Evolutionary conservation across 805 yeast genomes (phyloP), one percentile per base, ranked within the genome.

Genomic region (Teunomyces panamensis): DNA sequence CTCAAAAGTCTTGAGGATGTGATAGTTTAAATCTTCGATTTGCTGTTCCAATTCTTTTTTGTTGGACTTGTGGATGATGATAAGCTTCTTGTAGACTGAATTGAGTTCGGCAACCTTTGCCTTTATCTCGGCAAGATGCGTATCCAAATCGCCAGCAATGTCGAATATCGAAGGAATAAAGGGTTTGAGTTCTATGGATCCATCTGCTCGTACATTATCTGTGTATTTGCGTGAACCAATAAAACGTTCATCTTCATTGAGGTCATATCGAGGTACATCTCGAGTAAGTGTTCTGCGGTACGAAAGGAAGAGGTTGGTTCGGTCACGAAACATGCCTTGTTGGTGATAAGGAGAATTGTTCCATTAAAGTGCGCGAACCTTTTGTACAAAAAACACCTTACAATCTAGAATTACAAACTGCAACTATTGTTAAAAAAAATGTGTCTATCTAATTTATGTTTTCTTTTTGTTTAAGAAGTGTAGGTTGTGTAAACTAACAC

Each of bases 221-320:
- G 47, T 39, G 46, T 39, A 50, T 8, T 46, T 44, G 20, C 65
- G 56, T n/a, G 59, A 51, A 30, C 60, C 63, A 51, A 84, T 78
- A 47, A 85, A 74, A 17, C 85, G 84, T 59, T 77, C 82, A 58
- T 81, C 87, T 53, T 82, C 85, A 33, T 78, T 83, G 14, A 68
- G 66, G 30, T 72, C 72, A 49, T 77, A 74, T 17, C 69, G 60
- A 48, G 51, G 46, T 50, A 51, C 34, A 41, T 49, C 55, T 24
- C 90, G 90, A 0, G 96, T 95, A 48, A 84, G 85, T 9, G 98
- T 90, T 50, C 94, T 81, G 53, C 99, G 81, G 62, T 87, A 92
- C 41, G 97, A 89, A 17, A 90, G 72, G 65, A 77, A 92, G 54
- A 92, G 76, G 61, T 91, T 92, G n/a, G 99, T 94, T 64, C 97